These are phyloP conservation scores for Mycena olivaceomarginata DNA, from an alignment of 768 basidiomycete genomes.

Conservation along the genomic window DNA sequence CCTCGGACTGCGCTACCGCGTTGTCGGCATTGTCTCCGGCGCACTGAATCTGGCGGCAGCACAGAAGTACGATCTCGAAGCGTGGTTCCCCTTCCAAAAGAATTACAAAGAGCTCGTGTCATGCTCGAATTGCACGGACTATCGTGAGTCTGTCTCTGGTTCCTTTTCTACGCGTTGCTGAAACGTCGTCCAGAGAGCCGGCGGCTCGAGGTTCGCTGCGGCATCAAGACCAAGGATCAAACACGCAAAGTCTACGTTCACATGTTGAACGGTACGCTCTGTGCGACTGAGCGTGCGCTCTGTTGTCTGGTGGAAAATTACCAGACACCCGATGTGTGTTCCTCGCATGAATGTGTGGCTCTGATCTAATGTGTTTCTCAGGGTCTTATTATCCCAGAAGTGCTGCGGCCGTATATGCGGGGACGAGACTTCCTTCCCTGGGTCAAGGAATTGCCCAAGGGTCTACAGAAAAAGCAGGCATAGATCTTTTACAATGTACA, in stretches of 20 bases:
- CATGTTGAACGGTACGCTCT: conserved; percentile 99
- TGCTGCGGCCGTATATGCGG: conserved; percentile 95
- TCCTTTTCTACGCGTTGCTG: conserved; percentile 2
- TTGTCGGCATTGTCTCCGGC: conserved; percentile 96
- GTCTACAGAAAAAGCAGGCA: conserved; percentile 82
- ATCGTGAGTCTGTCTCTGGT: conserved; percentile 77
- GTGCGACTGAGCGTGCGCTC: conserved; percentile 96
- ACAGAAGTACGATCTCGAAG: conserved; percentile 98
- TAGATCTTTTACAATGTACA: conserved; percentile 38
- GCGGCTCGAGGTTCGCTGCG: conserved; percentile 94
- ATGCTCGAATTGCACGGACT: conserved; percentile 99
- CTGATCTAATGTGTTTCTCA: conserved; percentile 55
- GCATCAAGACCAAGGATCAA: conserved; percentile 93
- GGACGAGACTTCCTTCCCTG: conserved; percentile 93
- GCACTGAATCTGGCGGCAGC: conserved; percentile 97
- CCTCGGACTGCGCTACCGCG: conserved; percentile 92
- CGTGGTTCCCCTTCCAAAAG: conserved; percentile 99
- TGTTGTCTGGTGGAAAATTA: conserved; percentile 99
- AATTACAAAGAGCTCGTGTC: conserved; percentile 98
- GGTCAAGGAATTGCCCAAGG: conserved; percentile 88
- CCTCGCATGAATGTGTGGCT: neutral
- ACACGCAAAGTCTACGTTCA: conserved; percentile 96
- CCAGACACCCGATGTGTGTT: conserved; percentile 92
- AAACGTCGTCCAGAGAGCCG: conserved; percentile 81
- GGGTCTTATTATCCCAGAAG: conserved; percentile 94